A percentile compares a stretch with the other conserved stretches of the same genome.
Conservation (phyloP, 441 rosid species). For the Croton setiger region DNA sequence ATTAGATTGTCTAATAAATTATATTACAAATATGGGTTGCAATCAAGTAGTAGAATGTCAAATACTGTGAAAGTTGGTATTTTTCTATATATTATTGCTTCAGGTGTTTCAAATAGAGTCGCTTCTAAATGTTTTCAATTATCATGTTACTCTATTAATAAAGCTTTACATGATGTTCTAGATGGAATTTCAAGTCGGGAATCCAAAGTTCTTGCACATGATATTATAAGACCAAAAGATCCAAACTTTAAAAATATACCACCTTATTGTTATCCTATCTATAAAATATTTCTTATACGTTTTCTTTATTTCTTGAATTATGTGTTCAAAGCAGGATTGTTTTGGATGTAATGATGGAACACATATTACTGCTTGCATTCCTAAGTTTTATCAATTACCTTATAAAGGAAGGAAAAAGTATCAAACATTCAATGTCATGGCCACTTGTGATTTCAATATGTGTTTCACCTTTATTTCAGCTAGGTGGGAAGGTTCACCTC, state of each 20-base stretch:
- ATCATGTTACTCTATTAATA: background rate
- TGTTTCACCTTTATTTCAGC: too few relatives aligned
- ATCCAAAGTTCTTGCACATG: background rate
- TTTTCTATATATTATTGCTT: too few relatives aligned
- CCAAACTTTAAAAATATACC: background rate
- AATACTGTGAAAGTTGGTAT: too few relatives aligned
- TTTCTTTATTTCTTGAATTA: background rate
- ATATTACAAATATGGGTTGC: background rate
- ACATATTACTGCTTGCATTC: background rate
- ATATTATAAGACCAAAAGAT: background rate
- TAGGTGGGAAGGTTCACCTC: too few relatives aligned
- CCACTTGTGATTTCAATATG: background rate
- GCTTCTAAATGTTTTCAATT: too few relatives aligned
- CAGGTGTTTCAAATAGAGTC: too few relatives aligned
- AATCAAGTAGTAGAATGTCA: background rate
- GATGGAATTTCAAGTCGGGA: background rate
- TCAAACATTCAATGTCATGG: background rate
- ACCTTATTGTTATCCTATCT: background rate
- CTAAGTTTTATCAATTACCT: background rate
- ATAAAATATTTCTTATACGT: background rate
- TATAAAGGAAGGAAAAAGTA: background rate
- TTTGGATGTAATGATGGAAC: background rate
- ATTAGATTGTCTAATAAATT: background rate
- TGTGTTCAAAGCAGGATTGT: background rate
- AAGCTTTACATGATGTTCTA: background rate